A percentile compares a stretch with the other conserved stretches of the same genome.
These are phyloP conservation scores for Styphnolobium japonicum DNA, from an alignment of 306 rosid species.

Conservation along the genomic window DNA sequence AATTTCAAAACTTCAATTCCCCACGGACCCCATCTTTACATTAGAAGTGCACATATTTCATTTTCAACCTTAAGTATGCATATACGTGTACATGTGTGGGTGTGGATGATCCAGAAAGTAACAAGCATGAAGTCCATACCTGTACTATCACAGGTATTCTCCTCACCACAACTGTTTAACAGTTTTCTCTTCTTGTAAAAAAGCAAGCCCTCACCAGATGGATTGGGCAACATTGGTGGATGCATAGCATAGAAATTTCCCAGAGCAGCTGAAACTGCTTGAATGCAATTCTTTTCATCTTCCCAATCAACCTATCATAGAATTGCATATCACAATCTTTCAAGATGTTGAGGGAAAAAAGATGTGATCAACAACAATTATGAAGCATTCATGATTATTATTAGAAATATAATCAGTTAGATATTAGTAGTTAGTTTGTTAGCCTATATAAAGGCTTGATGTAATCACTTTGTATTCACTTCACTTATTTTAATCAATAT, in stretches of 20 bases:
- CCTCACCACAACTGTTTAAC: conserved; percentile 31
- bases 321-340: conserved; percentile 15
- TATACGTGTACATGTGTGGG: neutral
- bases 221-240: conserved; percentile 91
- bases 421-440: too few species aligned
- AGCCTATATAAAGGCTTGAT: too few species aligned
- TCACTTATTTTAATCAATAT: too few species aligned
- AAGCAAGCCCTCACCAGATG: conserved; percentile 66
- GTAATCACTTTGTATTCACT: too few species aligned
- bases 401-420: too few species aligned
- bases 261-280: conserved; percentile 77
- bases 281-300: conserved; percentile 71
- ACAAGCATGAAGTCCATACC: conserved; percentile 42
- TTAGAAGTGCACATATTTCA: neutral
- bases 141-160: conserved; percentile 27
- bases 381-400: conserved; percentile 4
- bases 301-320: conserved; percentile 79
- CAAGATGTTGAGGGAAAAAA: neutral
- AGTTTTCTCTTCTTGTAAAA: conserved; percentile 62
- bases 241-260: conserved; percentile 92
- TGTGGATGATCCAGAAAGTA: conserved; percentile 4
- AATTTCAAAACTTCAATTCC: neutral
- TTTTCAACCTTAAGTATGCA: neutral
- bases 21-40: neutral
- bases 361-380: conserved; percentile 3